Percentiles rank a stretch among this genome's conserved stretches.
Conservation (phyloP, 2,329 filamentous ascomycete species). For the Trichoderma polysporum region DNA sequence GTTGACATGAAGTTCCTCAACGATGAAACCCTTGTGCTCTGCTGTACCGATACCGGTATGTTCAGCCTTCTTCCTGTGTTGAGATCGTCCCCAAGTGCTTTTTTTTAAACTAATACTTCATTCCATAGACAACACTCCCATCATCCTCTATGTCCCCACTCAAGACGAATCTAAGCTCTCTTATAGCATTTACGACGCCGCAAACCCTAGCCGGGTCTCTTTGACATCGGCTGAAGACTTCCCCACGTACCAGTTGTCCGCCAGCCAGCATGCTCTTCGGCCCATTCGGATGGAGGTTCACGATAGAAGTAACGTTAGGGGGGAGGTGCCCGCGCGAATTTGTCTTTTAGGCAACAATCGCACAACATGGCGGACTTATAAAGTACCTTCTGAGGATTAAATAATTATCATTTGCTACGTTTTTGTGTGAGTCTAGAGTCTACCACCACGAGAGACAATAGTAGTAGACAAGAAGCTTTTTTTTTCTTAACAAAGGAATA, state of each 20-base stretch:
- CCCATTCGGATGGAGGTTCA: conserved; percentile 55
- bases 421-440: neutral
- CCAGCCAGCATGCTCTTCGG: conserved; percentile 27
- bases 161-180: conserved; percentile 35
- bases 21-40: conserved; percentile 58
- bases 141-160: conserved; percentile 39
- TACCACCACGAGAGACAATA: neutral
- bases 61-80: too few species aligned
- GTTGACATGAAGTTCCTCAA: conserved; percentile 68
- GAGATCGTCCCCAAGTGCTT: neutral
- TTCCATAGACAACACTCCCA: conserved; percentile 28
- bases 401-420: neutral
- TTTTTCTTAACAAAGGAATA: neutral
- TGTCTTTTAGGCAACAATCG: conserved; percentile 52
- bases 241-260: conserved; percentile 30
- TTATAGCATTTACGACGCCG: conserved; percentile 39
- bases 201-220: conserved; percentile 13
- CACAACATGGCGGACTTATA: conserved; percentile 49
- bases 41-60: conserved; percentile 48
- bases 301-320: conserved; percentile 43
- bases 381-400: conserved; percentile 31
- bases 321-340: conserved; percentile 49
- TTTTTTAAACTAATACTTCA: neutral
- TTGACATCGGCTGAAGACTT: conserved; percentile 24
- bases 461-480: neutral